Conservation (phyloP, 768 basidiomycete species). For the Naganishia antarctica region DNA sequence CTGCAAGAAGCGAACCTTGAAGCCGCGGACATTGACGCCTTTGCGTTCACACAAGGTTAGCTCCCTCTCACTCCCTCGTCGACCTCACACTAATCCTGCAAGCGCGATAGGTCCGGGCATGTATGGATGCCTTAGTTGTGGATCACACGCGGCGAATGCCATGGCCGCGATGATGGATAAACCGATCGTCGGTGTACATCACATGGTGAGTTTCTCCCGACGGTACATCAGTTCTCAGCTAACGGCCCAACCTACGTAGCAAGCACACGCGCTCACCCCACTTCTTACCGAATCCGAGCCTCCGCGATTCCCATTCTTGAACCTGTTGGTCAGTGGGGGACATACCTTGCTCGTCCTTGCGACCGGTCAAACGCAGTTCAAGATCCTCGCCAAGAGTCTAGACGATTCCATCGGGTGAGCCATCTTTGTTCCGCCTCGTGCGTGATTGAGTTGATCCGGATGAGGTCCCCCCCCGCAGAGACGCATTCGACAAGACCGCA, state of each 20-base stretch:
- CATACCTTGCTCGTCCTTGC: constrained; percentile 84
- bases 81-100: not conserved
- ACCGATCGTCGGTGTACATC: constrained; percentile 84
- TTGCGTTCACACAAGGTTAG: constrained; percentile 83
- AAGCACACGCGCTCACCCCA: constrained; percentile 85
- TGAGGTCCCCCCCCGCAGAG: constrained; percentile 37
- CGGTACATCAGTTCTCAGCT: not conserved
- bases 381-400: constrained; percentile 65
- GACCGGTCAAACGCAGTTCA: constrained; percentile 57
- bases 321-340: constrained; percentile 85
- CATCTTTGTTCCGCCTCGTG: not conserved
- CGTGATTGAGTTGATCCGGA: not conserved
- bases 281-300: constrained; percentile 58
- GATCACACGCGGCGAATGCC: constrained; percentile 75
- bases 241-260: constrained; percentile 52
- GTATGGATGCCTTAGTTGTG: constrained; percentile 71
- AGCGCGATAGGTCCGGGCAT: constrained; percentile 53
- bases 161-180: constrained; percentile 72
- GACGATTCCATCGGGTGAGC: constrained; percentile 68
- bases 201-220: constrained; percentile 64
- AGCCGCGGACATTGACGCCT: constrained; percentile 67
- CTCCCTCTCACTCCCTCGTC: constrained; percentile 48
- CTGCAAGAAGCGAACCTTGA: constrained; percentile 62
- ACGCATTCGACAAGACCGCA: constrained; percentile 77
- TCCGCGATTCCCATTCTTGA: constrained; percentile 76